Conservation (phyloP, 2,329 filamentous ascomycete genomes). For the Cordyceps farinosa region DNA sequence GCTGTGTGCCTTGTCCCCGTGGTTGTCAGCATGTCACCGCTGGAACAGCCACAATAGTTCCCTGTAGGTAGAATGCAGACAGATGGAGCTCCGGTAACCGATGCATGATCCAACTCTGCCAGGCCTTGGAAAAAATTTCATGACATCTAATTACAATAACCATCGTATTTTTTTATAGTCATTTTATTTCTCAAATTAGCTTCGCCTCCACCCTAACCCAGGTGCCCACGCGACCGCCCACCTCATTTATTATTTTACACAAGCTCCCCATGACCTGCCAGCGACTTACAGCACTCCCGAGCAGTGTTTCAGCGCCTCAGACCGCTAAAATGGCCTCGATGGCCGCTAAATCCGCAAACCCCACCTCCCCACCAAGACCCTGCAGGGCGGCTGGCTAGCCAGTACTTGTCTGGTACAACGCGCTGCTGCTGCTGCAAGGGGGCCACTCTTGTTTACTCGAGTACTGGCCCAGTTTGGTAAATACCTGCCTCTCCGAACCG, state of each 20-base stretch:
- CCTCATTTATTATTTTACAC: not conserved
- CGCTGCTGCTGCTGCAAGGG: not conserved
- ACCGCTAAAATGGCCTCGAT: not conserved
- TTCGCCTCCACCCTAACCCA: not conserved
- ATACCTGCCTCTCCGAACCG: not conserved
- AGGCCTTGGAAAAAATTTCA: not conserved
- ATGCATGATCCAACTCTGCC: not conserved
- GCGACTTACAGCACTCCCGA: not conserved
- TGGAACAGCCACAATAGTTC: no score
- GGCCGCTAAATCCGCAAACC: not conserved
- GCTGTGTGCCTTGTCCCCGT: no score
- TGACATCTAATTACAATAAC: not conserved
- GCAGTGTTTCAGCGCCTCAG: slow-evolving; percentile 4
- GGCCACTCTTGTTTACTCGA: not conserved
- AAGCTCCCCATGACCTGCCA: not conserved
- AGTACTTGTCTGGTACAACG: not conserved
- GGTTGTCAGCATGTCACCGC: no score
- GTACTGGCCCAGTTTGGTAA: not conserved
- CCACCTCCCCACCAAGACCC: slow-evolving; percentile 11
- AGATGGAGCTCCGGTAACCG: not conserved
- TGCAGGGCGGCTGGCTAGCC: not conserved
- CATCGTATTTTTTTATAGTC: not conserved
- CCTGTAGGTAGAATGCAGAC: no score
- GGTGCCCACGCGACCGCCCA: slow-evolving; percentile 3
- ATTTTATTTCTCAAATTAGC: slow-evolving; percentile 8